phyloP scores from a whole-genome alignment of 2,329 filamentous ascomycete genomes.

The Nemania sp. region DNA sequence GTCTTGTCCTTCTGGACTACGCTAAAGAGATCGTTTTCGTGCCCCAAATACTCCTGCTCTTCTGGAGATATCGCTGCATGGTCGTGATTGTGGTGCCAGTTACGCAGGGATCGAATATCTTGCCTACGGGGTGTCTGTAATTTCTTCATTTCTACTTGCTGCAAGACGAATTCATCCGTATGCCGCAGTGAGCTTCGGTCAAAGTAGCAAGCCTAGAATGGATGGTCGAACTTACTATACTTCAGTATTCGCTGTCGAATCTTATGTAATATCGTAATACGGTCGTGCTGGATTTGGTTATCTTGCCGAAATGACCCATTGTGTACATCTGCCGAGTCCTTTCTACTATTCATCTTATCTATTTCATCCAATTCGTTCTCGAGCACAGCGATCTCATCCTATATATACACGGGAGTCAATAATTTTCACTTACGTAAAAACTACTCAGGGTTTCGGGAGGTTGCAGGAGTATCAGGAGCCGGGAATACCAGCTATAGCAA shows the following conservation, averaged over 20 bases:
- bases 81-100: not conserved
- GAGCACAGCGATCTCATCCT: not conserved
- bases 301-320: conserved; percentile 1
- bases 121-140: not conserved
- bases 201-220: not conserved
- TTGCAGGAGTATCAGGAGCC: no score
- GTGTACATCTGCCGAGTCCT: not conserved
- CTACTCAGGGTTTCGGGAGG: no score
- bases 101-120: not conserved
- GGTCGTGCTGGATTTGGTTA: not conserved
- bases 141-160: conserved; percentile 5
- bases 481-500: no score
- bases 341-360: not conserved
- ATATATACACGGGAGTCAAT: no score
- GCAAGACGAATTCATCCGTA: not conserved
- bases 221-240: not conserved
- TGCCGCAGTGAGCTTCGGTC: not conserved
- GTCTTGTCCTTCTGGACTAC: not conserved
- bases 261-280: not conserved
- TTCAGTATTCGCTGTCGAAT: not conserved
- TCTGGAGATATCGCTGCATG: not conserved
- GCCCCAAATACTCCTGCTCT: not conserved
- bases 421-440: no score
- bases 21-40: not conserved
- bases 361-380: not conserved